Evolutionary conservation across 2,329 filamentous ascomycete genomes (phyloP), one percentile per base, ranked within the genome.

Genomic region (Triangularia setosa): DNA sequence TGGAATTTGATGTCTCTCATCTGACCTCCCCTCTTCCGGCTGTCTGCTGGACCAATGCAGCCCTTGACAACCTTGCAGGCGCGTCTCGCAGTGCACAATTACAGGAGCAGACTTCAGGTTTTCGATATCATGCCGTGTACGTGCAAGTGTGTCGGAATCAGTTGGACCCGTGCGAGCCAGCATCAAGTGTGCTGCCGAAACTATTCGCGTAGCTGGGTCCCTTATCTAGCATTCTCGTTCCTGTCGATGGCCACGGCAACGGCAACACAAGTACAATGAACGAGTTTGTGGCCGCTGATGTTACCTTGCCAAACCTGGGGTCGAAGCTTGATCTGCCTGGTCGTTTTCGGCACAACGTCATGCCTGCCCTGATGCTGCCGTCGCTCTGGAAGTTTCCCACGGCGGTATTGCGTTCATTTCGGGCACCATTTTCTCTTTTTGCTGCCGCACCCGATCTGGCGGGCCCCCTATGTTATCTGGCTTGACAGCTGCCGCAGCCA

Each of bases 401-500:
- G 40, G 40, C 40, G 7, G n/a, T 48, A 48, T 48, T 21, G 4
- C 21, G 28, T 16, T 35, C 53, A 44, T 7, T 54, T 61, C n/a
- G 58, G 14, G 52, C 21, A 27, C 60, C 48, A 44, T 57, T 3
- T 53, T 24, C 25, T 25, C 16, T 28, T n/a, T 9, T 27, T 24
- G 52, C 21, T 48, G 53, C 48, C 55, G 58, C 23, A 44, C 11
- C 16, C 30, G 55, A 61, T 60, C n/a, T 7, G 40, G 23, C 30
- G 57, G 53, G 44, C 23, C 8, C n/a, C 18, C 21, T 18, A 55
- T 62, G 30, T 33, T n/a, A 12, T 12, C 30, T 11, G 27, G 40
- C 65, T 27, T 68, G 67, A 48, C 67, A 67, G 67, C 67, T 67
- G 65, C 35, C 25, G 52, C 54, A 21, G 11, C 53, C 11, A 55